Conservation (phyloP, 2,329 filamentous ascomycete species). For the Epichloe gansuensis region DNA sequence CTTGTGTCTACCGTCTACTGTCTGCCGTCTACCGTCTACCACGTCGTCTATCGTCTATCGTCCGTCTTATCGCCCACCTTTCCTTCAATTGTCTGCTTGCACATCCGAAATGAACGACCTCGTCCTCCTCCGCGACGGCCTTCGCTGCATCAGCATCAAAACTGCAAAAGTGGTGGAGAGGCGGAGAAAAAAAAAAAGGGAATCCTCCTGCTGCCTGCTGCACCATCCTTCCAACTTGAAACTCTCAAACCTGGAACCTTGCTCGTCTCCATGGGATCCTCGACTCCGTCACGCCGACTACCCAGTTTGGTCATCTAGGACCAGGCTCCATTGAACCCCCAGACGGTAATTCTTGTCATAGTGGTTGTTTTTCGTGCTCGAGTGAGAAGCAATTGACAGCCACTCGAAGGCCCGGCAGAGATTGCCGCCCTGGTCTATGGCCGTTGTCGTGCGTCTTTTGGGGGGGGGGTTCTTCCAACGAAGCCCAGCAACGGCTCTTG, state of each 20-base stretch:
- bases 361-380: background rate
- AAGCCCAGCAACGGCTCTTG: background rate
- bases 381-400: background rate
- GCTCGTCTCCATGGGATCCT: slow-evolving; percentile 5
- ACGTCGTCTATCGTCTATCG: background rate
- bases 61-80: background rate
- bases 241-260: slow-evolving; percentile 7
- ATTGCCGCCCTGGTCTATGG: background rate
- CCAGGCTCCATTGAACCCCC: slow-evolving; percentile 2
- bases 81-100: background rate
- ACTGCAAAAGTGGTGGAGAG: background rate
- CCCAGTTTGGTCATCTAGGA: slow-evolving; percentile 1
- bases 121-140: background rate
- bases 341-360: background rate
- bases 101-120: background rate
- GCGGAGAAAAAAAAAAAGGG: background rate
- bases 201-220: slow-evolving; percentile 2
- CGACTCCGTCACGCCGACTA: slow-evolving; percentile 4
- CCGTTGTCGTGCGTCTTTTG: slow-evolving; percentile 1
- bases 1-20: background rate
- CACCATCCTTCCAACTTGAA: slow-evolving; percentile 4
- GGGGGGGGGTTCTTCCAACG: background rate
- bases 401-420: background rate
- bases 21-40: background rate
- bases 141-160: background rate